Base-by-base conservation (phyloP, 768 basidiomycete species). In the Lanmaoa pseudosensibilis region DNA sequence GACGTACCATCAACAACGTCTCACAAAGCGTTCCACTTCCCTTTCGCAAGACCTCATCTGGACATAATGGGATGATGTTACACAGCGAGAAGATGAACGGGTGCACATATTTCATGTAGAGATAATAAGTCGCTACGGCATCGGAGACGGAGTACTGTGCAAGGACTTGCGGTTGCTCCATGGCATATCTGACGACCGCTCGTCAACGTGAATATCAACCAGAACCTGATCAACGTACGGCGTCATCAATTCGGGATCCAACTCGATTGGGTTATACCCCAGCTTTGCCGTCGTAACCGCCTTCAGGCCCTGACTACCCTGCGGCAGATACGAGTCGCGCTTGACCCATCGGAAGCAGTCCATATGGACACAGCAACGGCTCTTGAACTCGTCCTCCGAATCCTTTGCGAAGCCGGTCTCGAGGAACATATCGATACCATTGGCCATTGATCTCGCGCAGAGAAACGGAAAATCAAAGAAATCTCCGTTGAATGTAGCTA, bases 31-130 rank as follows among this genome's bases (percentile, higher is more conserved):
- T 99, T 10, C 97, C 97, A 67, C 85, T 92, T 34, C 97, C 97
- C 72, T 99, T 98, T 49, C 96, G 80, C 62, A 98, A 73, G 5
- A 98, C 97, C 59, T 99, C 97, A 65, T 99, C 97, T 3, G 97
- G 94, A 65, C 87, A 88, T 51, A 99, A 81, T 12, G 97, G 96
- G 63, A 99, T 98, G 72, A 98, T 99, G 78, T 97, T 99, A 74
- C 97, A 98, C 37, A 99, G 75, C 10, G 97, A 98, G 77, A 99
- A 99, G 59, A 99, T 92, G 81, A 99, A 99, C 0, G 97, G 97
- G 68, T 98, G 95, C 11, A 99, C 95, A 65, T 99, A 99, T 94
- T 98, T 99, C 97, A 98, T 99, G 76, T 99, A 98, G 36, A 99
- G 82, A 73, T 98, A 98, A 72, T 99, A 98, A 1, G 97, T 99